Evolutionary conservation across 1,139 yeast species (phyloP), one percentile per base, ranked within the genome.

Genomic region (Lodderomyces orthopsilosis): DNA sequence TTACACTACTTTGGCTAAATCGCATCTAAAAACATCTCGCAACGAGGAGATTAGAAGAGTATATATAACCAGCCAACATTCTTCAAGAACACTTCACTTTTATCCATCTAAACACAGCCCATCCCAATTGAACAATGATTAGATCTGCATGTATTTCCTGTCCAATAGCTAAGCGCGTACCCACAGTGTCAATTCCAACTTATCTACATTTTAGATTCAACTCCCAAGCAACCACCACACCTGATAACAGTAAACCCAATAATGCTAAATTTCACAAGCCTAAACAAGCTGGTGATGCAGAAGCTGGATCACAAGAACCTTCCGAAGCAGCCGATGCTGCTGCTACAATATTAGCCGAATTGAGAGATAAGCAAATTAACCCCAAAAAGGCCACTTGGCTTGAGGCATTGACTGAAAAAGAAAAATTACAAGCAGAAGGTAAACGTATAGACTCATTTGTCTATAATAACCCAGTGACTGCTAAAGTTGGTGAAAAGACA

Each of bases 341-440:
- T 3, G 79, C 87, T 19, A 81, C 88, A 4, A 71, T 81, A 14
- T 56, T 80, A 45, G 78, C 85, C 1, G 88, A 83, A 50, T 60
- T 61, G 44, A 54, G 58, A 32, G 77, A 73, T 50, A 43, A 53
- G 41, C 68, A 62, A 50, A 57, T 46, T 26, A 46, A 48, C 22
- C 75, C 77, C 17, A 78, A 79, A 54, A 77, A 79, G 51, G 86
- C 85, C 21, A 85, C 96, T 6, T 89, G 96, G 96, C 62, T 88
- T 54, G 86, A 81, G 44, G 95, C 96, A 0, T 68, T 87, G 48
- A 75, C 77, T n/a, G 94, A 88, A 52, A 74, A 91, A 40, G 80
- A 83, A 52, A 77, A 78, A 56, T 86, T 85, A 57, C 64, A 77
- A 57, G 79, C 79, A 13, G 87, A 81, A 51, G 95, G 94, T 35